Conservation (phyloP, 2,329 filamentous ascomycete species). For the Lachnellula hyalina region DNA sequence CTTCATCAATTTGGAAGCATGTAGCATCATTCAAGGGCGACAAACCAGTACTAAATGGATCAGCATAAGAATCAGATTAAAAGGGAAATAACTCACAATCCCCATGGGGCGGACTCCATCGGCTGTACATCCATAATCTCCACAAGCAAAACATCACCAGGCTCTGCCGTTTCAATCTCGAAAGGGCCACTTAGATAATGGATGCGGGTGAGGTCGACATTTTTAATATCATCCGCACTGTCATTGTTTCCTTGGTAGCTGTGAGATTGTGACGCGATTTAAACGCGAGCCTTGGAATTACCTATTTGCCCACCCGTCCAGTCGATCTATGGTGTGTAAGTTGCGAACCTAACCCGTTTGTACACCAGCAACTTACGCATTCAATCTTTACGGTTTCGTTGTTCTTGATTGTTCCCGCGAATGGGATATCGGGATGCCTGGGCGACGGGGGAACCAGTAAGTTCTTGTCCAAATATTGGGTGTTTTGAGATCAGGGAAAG, state of each 20-base stretch:
- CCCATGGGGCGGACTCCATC: slow-evolving; percentile 80
- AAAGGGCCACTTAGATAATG: slow-evolving; percentile 91
- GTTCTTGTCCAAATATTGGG: too few relatives aligned
- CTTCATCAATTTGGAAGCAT: not conserved
- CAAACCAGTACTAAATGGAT: slow-evolving; percentile 20
- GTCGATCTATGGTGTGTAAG: slow-evolving; percentile 18
- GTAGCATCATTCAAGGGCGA: not conserved
- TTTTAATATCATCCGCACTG: slow-evolving; percentile 78
- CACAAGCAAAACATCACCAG: slow-evolving; percentile 72
- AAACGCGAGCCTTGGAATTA: slow-evolving; percentile 38
- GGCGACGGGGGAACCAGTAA: too few relatives aligned
- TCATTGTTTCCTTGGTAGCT: slow-evolving; percentile 63
- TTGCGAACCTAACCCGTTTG: not conserved
- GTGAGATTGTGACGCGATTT: not conserved
- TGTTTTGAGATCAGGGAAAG: too few relatives aligned
- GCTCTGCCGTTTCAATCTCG: slow-evolving; percentile 76
- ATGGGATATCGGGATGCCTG: slow-evolving; percentile 79
- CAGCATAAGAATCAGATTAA: slow-evolving; percentile 1
- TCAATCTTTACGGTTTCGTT: slow-evolving; percentile 91
- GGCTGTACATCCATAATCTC: slow-evolving; percentile 94
- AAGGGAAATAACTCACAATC: slow-evolving; percentile 66
- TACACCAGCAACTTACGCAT: slow-evolving; percentile 47
- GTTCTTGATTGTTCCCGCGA: slow-evolving; percentile 66
- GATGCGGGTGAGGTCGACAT: slow-evolving; percentile 77
- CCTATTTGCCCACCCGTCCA: slow-evolving; percentile 74